Evolutionary conservation across 495 filamentous ascomycete genomes (phyloP), one percentile per base, ranked within the genome.

Genomic region (Haplographium delicatum): DNA sequence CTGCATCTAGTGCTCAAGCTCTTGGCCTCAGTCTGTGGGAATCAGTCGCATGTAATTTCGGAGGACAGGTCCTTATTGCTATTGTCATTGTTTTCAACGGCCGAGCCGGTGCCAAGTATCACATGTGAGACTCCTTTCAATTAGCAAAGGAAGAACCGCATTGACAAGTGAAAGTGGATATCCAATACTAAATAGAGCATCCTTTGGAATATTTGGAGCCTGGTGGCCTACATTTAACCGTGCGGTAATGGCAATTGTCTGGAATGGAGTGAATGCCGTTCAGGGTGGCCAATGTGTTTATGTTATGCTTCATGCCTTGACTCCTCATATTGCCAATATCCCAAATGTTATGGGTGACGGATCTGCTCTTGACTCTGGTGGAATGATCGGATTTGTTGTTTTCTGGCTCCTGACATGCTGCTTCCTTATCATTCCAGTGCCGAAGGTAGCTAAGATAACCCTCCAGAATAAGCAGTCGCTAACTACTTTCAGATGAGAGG

Each of bases 241-340:
- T 8, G 67, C 65, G 2, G 58, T 61, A 3, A 68, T 70, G 67
- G 62, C 65, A 1, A 65, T 68, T 44, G 64, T 70, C 2, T 70
- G 67, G 67, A 67, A 67, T 35, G 67, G 67, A 1, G 67, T 68
- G 7, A 68, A 69, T 45, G 48, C 60, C 0, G 64, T 65, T 20
- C 67, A 69, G 47, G 67, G 67, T 5, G 67, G 58, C 9, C 67
- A 69, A 54, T 68, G 65, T 57, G 44, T 69, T 23, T 68, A 69
- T 47, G 65, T 68, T 8, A 64, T 68, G 40, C 59, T 70, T 1
- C 65, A 68, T 50, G 63, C 67, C 2, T 58, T 68, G 4, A 65
- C 62, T 23, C 67, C 67, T 8, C 62, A 59, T 1, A 66, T 69
- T 51, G 65, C 53, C 6, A 59, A 61, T 11, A 64, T 67, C 25